These are phyloP conservation scores for Coccomyxa subellipsoidea DNA, from an alignment of 163 green algal genomes.

Conservation along the genomic window DNA sequence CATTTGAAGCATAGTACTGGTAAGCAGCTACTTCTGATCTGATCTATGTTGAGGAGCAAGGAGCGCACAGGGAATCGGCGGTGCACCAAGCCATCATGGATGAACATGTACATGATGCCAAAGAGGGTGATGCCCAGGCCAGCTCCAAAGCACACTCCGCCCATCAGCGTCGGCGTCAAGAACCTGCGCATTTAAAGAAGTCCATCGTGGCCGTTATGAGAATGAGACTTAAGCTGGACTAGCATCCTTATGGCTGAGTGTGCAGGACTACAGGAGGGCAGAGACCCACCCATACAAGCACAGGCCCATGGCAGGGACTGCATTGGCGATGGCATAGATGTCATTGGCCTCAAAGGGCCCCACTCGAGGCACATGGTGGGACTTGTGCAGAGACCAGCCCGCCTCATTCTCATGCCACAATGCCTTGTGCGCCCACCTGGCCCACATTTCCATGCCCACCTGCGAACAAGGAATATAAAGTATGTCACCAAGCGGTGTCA, in stretches of 20 bases:
- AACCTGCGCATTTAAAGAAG: too few species aligned
- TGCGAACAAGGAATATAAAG: too few species aligned
- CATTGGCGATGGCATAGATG: constrained; percentile 93
- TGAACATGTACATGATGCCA: constrained; percentile 97
- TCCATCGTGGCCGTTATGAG: too few species aligned
- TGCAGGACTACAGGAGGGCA: too few species aligned
- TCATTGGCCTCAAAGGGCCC: constrained; percentile 92
- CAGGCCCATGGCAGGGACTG: constrained; percentile 84
- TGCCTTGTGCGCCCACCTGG: constrained; percentile 84
- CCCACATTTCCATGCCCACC: constrained; percentile 94
- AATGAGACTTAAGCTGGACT: too few species aligned
- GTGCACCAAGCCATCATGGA: constrained; percentile 95
- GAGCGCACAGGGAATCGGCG: constrained; percentile 50
- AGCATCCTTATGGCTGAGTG: too few species aligned
- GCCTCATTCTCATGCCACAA: constrained; percentile 88
- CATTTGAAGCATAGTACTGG: not conserved
- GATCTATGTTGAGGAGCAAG: not conserved
- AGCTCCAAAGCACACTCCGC: constrained; percentile 80
- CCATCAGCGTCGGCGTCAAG: constrained; percentile 69
- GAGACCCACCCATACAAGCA: constrained; percentile 77
- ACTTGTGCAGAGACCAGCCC: constrained; percentile 85
- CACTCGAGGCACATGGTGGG: constrained; percentile 82
- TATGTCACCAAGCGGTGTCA: too few species aligned
- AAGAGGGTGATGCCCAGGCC: constrained; percentile 96
- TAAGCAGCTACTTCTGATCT: not conserved